Base-by-base conservation (phyloP, 176 grass and related monocot genomes). In the Thalia dealbata region DNA sequence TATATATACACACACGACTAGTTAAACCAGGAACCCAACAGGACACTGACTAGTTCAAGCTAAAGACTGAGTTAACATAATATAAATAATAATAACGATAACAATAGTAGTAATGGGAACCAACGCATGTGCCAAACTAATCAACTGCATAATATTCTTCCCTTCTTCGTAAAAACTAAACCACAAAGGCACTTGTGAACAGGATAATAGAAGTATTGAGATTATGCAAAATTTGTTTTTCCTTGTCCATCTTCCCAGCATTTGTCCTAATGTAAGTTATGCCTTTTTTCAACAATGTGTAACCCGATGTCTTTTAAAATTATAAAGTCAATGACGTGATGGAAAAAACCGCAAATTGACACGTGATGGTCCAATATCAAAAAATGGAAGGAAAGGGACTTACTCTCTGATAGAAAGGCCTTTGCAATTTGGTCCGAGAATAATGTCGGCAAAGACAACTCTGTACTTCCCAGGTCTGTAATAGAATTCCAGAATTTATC, bases 351-450 rank as follows among this genome's bases (percentile, higher is more conserved):
- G 21, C 21, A 24, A 50, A 3, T 32, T 65, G 62, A 51, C 22
- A 48, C 50, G 21, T 70, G 23, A 70, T 10, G 13, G 10, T 3
- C 14, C 9, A 9, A 48, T 42, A 67, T 21, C 38, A 14, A 9
- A 18, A 19, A n/a, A 61, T 38, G 14, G 26, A 25, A n/a, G 14
- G n/a, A 75, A 15, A 12, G 14, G 14, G 27, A 2, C 72, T 74
- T 61, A 74, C 72, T 58, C 21, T 74, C n/a, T 60, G 52, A 52
- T 8, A 74, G 72, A 24, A 74, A 61, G 32, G 72, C 54, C 72
- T 61, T 44, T 54, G 54, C 52, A 45, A 43, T 60, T 7, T 42
- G 27, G 29, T 6, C 43, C 15, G 72, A 74, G 21, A 61, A 74
- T 15, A 60, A 14, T 44, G 19, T 25, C 7, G 72, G 32, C n/a